phyloP scores from a whole-genome alignment of 495 filamentous ascomycete species.

The Lophium mytilinum region DNA sequence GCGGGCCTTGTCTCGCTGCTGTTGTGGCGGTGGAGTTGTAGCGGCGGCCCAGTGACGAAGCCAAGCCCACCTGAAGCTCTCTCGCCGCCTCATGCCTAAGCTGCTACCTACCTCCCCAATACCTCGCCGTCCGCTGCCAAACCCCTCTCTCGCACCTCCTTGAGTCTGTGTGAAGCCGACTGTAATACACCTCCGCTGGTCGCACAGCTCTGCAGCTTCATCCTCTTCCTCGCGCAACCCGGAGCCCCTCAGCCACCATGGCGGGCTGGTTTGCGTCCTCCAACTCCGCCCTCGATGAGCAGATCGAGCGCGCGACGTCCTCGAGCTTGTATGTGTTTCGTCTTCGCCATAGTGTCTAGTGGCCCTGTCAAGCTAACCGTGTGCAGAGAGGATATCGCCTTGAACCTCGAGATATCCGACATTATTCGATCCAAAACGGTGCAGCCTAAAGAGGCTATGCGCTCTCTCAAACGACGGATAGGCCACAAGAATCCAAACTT shows the following conservation, averaged over 20 bases:
- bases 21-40: background rate
- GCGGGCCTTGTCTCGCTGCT: background rate
- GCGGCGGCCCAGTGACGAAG: background rate
- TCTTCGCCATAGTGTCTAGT: background rate
- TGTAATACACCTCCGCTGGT: background rate
- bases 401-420: slow-evolving; percentile 96
- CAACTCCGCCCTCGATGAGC: slow-evolving; percentile 83
- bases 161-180: background rate
- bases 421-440: slow-evolving; percentile 94
- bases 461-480: slow-evolving; percentile 84
- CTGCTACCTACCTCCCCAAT: background rate
- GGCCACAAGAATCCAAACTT: slow-evolving; percentile 95
- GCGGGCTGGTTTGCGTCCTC: slow-evolving; percentile 79
- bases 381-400: slow-evolving; percentile 85
- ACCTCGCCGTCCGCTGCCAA: too few relatives aligned
- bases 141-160: too few relatives aligned
- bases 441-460: slow-evolving; percentile 94
- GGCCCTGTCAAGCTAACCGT: slow-evolving; percentile 8
- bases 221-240: background rate
- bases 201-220: too few relatives aligned
- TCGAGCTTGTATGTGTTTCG: slow-evolving; percentile 68
- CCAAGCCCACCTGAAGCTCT: background rate
- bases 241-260: slow-evolving; percentile 45
- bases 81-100: background rate
- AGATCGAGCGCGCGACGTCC: slow-evolving; percentile 88